Conservation (phyloP, 192 early-diverging fungal species). For the Coemansia sp. region DNA sequence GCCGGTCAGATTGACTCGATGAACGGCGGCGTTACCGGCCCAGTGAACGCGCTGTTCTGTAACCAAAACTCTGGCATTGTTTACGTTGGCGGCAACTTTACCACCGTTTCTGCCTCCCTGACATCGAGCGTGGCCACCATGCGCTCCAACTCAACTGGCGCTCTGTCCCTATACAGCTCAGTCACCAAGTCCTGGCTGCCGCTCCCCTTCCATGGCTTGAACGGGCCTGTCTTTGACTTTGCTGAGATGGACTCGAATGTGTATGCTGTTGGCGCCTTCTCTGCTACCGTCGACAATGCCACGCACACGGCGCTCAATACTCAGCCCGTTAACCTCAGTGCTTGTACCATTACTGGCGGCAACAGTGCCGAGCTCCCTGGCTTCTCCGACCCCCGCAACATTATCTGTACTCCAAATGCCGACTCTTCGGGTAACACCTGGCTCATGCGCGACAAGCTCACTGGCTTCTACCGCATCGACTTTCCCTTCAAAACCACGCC, state of each 20-base stretch:
- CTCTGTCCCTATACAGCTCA: conserved; percentile 36
- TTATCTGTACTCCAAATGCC: conserved; percentile 46
- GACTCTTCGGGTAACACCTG: conserved; percentile 59
- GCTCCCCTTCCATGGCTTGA: conserved; percentile 67
- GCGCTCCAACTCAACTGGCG: conserved; percentile 35
- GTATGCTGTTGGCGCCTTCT: conserved; percentile 71
- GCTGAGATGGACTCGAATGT: conserved; percentile 53
- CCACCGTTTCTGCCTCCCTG: conserved; percentile 30
- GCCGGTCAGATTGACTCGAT: conserved; percentile 36
- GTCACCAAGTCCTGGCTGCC: conserved; percentile 52
- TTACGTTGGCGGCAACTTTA: conserved; percentile 56
- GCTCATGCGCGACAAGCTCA: conserved; percentile 68
- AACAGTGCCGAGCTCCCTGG: conserved; percentile 50
- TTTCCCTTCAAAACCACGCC: conserved; percentile 61
- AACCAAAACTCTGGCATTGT: conserved; percentile 41
- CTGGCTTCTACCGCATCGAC: conserved; percentile 66
- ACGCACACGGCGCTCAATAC: conserved; percentile 49
- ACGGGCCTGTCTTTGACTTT: conserved; percentile 68
- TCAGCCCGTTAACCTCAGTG: conserved; percentile 57
- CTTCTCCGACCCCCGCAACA: conserved; percentile 52
- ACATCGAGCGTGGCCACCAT: conserved; percentile 29
- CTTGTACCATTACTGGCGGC: conserved; percentile 55
- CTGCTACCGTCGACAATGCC: conserved; percentile 65
- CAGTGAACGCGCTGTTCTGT: conserved; percentile 52
- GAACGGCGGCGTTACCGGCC: conserved; percentile 46